Evolutionary conservation across 257 asterid genomes (phyloP).

Genomic region (Henckelia pumila): DNA sequence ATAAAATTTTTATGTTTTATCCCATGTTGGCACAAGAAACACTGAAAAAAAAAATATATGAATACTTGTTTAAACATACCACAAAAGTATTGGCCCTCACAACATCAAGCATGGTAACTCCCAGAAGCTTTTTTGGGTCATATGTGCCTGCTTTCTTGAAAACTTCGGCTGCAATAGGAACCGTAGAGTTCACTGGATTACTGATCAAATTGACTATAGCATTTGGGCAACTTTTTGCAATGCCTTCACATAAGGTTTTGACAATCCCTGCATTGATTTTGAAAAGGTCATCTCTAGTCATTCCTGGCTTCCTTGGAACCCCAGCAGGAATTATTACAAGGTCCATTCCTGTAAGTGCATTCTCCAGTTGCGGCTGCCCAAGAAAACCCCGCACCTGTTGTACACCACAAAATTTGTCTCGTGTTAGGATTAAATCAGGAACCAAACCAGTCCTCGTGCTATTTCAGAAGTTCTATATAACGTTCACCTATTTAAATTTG

Average conservation of each 20-base stretch:
- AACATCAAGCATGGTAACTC: slow-evolving; percentile 93
- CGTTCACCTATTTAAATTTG: background rate
- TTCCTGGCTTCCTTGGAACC: slow-evolving; percentile 92
- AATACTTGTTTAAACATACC: slow-evolving; percentile 35
- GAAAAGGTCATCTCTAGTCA: slow-evolving; percentile 90
- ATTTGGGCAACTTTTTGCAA: slow-evolving; percentile 68
- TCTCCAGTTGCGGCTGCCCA: slow-evolving; percentile 68
- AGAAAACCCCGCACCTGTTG: slow-evolving; percentile 80
- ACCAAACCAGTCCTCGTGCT: background rate
- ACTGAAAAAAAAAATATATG: background rate
- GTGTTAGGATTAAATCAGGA: background rate
- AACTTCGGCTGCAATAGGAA: slow-evolving; percentile 90
- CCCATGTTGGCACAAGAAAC: background rate
- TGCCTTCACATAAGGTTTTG: slow-evolving; percentile 75
- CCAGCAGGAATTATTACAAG: slow-evolving; percentile 88
- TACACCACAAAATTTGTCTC: background rate
- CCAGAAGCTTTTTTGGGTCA: slow-evolving; percentile 79
- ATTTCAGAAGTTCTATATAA: too few relatives aligned
- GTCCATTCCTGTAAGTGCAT: slow-evolving; percentile 87
- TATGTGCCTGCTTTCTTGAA: slow-evolving; percentile 89
- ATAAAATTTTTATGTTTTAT: background rate
- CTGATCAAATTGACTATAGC: slow-evolving; percentile 85
- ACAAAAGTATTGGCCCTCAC: slow-evolving; percentile 90
- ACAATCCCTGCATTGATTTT: slow-evolving; percentile 91
- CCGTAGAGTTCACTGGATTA: slow-evolving; percentile 89